These are phyloP conservation scores for Phytophthora pluvialis DNA, from an alignment of 352 stramenopile species.

Conservation along the genomic window DNA sequence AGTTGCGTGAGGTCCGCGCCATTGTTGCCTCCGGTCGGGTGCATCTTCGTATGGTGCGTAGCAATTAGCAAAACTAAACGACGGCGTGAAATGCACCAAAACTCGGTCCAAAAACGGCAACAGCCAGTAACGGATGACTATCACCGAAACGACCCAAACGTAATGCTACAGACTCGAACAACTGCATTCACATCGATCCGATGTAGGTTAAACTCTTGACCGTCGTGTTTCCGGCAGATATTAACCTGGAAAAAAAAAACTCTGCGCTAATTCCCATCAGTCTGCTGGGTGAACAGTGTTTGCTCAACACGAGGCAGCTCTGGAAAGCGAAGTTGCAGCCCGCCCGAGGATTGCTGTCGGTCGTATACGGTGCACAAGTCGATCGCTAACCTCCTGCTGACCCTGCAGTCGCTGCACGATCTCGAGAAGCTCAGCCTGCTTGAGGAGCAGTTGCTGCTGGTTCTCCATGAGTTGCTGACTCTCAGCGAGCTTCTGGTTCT, in stretches of 20 bases:
- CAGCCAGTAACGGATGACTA: too few relatives aligned
- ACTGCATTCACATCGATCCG: too few relatives aligned
- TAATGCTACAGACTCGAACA: too few relatives aligned
- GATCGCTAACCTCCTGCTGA: constrained; percentile 7
- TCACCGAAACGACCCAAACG: too few relatives aligned
- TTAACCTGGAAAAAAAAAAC: background rate
- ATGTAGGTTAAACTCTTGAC: too few relatives aligned
- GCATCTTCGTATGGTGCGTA: constrained; percentile 15
- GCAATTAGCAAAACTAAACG: background rate
- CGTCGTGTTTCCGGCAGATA: too few relatives aligned
- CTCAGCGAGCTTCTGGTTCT: constrained; percentile 2
- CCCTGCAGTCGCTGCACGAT: constrained; percentile 5
- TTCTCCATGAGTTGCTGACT: constrained; percentile 4
- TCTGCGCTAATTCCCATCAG: background rate
- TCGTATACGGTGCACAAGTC: constrained; percentile 16
- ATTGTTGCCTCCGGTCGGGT: constrained; percentile 44
- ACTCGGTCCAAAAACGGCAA: background rate
- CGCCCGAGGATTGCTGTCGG: background rate
- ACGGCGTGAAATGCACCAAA: background rate
- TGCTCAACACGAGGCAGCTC: background rate
- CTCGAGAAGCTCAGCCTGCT: background rate
- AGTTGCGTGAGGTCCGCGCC: constrained; percentile 87
- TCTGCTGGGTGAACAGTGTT: background rate
- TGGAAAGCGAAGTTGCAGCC: background rate
- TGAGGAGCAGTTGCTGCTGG: background rate